These are phyloP conservation scores for Pestalotiopsis sp. DNA, from an alignment of 2,329 filamentous ascomycete species.

Conservation along the genomic window DNA sequence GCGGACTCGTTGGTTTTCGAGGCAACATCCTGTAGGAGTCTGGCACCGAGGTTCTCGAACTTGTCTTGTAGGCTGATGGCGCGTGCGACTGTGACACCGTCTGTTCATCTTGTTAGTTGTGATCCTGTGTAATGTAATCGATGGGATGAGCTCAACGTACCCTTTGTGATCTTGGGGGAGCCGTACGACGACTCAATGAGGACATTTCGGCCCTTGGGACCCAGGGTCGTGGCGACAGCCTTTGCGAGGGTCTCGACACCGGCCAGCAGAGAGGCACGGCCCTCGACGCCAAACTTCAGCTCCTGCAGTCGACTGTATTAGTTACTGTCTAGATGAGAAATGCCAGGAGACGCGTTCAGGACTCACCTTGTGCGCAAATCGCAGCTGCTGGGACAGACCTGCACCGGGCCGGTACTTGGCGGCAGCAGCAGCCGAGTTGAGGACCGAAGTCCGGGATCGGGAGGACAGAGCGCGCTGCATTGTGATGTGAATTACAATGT, in stretches of 20 bases:
- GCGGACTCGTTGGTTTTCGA: slow-evolving; percentile 99
- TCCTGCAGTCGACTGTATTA: slow-evolving; percentile 60
- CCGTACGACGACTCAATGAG: slow-evolving; percentile 98
- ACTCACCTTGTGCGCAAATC: slow-evolving; percentile 94
- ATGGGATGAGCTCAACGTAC: slow-evolving; percentile 51
- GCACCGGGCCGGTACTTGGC: slow-evolving; percentile 65
- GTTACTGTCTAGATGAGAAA: neutral
- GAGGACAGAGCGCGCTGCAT: slow-evolving; percentile 97
- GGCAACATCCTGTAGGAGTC: slow-evolving; percentile 95
- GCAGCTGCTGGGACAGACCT: slow-evolving; percentile 81
- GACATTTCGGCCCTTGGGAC: slow-evolving; percentile 97
- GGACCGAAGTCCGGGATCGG: slow-evolving; percentile 76
- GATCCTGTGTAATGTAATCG: slow-evolving; percentile 1
- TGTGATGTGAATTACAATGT: slow-evolving; percentile 44
- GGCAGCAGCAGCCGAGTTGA: slow-evolving; percentile 66
- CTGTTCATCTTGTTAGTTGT: slow-evolving; percentile 44
- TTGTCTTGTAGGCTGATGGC: slow-evolving; percentile 96
- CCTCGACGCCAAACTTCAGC: slow-evolving; percentile 97
- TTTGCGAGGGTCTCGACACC: slow-evolving; percentile 97
- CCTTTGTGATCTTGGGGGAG: slow-evolving; percentile 99
- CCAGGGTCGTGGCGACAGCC: slow-evolving; percentile 93
- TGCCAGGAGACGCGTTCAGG: neutral
- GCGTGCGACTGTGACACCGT: slow-evolving; percentile 88
- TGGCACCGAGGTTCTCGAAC: slow-evolving; percentile 98
- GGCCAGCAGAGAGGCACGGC: slow-evolving; percentile 81